Evolutionary conservation across 2,329 filamentous ascomycete species (phyloP), one percentile per base, ranked within the genome.

Genomic region (Bipolaris zeicola): DNA sequence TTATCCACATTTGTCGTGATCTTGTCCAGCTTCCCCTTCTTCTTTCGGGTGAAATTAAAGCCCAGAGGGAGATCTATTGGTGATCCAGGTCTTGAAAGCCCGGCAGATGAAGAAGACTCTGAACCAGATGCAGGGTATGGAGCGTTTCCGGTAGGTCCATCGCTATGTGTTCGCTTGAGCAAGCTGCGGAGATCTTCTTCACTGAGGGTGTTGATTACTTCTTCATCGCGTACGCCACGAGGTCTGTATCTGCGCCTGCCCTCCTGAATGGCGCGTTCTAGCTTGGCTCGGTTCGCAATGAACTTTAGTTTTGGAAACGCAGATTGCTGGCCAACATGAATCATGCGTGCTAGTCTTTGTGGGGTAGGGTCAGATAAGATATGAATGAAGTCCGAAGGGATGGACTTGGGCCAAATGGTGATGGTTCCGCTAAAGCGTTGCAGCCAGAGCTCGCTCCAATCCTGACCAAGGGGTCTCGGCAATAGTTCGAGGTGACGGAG

Each of bases 371-470:
- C 95, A 0, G 88, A 87, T 1, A 99, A 83, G 59, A 99, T 96
- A 66, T 91, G 86, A 72, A 84, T 87, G 73, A 97, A 96, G 77
- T 99, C 95, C 1, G 87, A 89, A 1, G 86, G 79, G 3, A 87
- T 80, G 11, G 87, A 89, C 74, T 92, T 92, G 6, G 95, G 95
- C 93, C 94, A 98, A 70, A 99, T 93, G 11, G 95, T 99, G 61
- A 98, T 89, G 8, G 92, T 98, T 26, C 95, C 95, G 61, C 89
- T 90, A 76, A 99, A 99, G 56, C 92, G 87, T 75, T 99, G 95
- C 45, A 99, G 84, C 91, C 94, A 99, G 20, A 99, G 87, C 76
- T 96, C 90, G 56, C 89, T 93, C 95, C 95, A 99, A 74, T 99
- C 95, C 76, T 98, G 94, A 2, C 93, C 94, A 20, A 98, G 77